Conservation (phyloP, 108 stramenopile species). For the Cyclostephanos invisitatus region DNA sequence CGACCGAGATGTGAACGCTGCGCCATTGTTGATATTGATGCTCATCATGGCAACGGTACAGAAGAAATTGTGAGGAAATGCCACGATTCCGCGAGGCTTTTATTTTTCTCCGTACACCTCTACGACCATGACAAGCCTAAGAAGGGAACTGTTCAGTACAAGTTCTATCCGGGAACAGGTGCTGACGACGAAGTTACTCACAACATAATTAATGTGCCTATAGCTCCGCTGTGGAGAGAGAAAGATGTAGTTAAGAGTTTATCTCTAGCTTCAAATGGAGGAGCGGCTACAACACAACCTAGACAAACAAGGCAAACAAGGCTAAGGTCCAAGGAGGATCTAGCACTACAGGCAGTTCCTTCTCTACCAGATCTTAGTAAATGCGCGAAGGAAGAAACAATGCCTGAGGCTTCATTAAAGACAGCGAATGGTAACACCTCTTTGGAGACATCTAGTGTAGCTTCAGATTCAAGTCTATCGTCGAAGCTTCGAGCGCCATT, state of each 20-base stretch:
- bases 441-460: constrained; percentile 18
- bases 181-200: constrained; percentile 83
- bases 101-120: constrained; percentile 95
- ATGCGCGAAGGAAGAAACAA: constrained; percentile 13
- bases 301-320: constrained; percentile 66
- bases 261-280: constrained; percentile 31
- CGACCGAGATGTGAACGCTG: constrained; percentile 77
- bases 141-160: constrained; percentile 64
- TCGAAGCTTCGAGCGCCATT: constrained; percentile 27
- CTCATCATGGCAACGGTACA: constrained; percentile 98
- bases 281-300: constrained; percentile 23
- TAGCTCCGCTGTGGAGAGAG: constrained; percentile 91
- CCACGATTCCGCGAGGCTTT: constrained; percentile 83
- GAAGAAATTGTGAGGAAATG: constrained; percentile 93
- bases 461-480: constrained; percentile 28
- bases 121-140: constrained; percentile 84
- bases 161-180: constrained; percentile 96
- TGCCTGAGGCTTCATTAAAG: background rate
- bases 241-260: constrained; percentile 42
- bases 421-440: constrained; percentile 18
- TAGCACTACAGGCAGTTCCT: constrained; percentile 8
- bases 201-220: constrained; percentile 96
- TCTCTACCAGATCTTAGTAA: constrained; percentile 25
- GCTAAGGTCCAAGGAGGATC: constrained; percentile 41
- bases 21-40: constrained; percentile 98